phyloP scores from a whole-genome alignment of 257 asterid genomes.

The Gentiana macrophylla region DNA sequence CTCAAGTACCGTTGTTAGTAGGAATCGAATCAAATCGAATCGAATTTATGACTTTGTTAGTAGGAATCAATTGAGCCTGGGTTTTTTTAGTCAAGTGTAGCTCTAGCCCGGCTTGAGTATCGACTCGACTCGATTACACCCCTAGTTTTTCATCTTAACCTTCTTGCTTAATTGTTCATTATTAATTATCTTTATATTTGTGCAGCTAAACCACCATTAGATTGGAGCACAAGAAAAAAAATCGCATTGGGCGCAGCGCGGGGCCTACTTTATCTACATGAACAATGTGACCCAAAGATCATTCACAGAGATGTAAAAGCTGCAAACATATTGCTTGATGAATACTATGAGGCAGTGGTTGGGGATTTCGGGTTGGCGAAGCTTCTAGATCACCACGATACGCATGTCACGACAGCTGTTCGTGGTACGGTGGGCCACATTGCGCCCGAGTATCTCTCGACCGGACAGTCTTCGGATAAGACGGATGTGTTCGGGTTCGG shows the following conservation, averaged over 20 bases:
- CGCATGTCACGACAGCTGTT: conserved; percentile 94
- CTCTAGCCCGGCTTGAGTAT: too few relatives aligned
- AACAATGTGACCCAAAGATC: conserved; percentile 95
- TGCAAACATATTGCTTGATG: conserved; percentile 87
- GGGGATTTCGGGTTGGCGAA: conserved; percentile 97
- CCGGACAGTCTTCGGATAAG: conserved; percentile 96
- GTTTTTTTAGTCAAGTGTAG: too few relatives aligned
- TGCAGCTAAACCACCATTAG: conserved; percentile 75
- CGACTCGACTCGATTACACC: too few relatives aligned
- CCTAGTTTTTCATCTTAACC: too few relatives aligned
- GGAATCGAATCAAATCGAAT: too few relatives aligned
- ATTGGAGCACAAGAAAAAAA: conserved; percentile 76
- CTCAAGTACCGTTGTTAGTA: too few relatives aligned
- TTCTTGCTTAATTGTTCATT: not conserved
- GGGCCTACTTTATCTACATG: conserved; percentile 84
- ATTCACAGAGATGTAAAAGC: conserved; percentile 98
- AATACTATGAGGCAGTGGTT: conserved; percentile 79
- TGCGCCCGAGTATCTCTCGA: conserved; percentile 89
- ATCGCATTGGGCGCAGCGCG: conserved; percentile 92
- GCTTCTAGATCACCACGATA: conserved; percentile 80
- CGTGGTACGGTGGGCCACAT: conserved; percentile 98
- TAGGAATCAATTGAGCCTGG: too few relatives aligned
- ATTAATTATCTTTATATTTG: not conserved
- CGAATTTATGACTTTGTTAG: too few relatives aligned
- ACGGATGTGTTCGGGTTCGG: conserved; percentile 97